A percentile compares a stretch with the other conserved stretches of the same genome.
These are phyloP conservation scores for Phaeosphaeriaceae sp. DNA, from an alignment of 2,329 filamentous ascomycete genomes.

Conservation along the genomic window DNA sequence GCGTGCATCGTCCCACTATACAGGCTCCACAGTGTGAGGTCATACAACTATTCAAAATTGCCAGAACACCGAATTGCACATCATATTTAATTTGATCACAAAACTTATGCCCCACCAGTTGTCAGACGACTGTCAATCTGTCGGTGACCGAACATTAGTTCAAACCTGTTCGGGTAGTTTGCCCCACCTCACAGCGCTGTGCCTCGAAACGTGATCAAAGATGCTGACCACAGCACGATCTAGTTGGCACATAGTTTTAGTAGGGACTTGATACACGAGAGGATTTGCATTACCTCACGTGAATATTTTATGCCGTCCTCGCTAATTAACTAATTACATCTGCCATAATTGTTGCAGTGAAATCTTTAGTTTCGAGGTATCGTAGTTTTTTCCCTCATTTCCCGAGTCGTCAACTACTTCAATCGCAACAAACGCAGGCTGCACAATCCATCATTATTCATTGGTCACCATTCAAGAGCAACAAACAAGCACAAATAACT, in stretches of 20 bases:
- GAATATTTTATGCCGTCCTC: neutral
- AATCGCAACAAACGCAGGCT: too few relatives aligned
- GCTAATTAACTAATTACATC: neutral
- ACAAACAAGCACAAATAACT: neutral
- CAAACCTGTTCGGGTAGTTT: neutral
- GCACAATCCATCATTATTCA: too few relatives aligned
- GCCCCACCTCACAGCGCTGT: neutral
- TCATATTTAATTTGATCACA: too few relatives aligned
- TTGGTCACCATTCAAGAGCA: neutral
- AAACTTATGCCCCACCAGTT: neutral
- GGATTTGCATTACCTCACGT: neutral
- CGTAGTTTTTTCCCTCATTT: too few relatives aligned
- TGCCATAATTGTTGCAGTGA: too few relatives aligned
- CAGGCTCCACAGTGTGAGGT: neutral
- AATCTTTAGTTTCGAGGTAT: too few relatives aligned
- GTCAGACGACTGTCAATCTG: neutral
- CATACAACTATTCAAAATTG: neutral
- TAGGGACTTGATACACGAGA: too few relatives aligned
- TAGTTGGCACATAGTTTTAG: too few relatives aligned
- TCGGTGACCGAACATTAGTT: neutral
- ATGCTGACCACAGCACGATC: too few relatives aligned
- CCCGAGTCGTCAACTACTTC: too few relatives aligned
- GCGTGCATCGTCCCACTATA: neutral
- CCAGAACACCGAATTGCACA: neutral
- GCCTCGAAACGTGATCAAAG: neutral